Percentiles rank a stretch among this genome's conserved stretches.
phyloP scores from a whole-genome alignment of 2,329 filamentous ascomycete species.

The Gnomoniopsis smithogilvyi region DNA sequence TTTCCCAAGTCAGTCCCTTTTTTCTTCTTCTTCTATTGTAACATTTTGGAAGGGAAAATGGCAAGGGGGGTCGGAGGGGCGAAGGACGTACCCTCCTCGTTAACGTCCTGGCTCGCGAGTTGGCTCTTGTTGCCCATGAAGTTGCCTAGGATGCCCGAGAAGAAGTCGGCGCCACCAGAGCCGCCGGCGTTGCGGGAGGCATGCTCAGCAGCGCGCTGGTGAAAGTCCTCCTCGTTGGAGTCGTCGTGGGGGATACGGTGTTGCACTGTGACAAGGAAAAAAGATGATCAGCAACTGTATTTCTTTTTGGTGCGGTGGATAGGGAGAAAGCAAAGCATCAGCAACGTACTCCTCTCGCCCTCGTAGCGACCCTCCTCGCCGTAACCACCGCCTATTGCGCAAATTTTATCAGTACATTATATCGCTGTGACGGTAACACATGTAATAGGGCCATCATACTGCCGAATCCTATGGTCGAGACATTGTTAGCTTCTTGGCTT shows the following conservation, averaged over 20 bases:
- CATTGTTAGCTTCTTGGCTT: not conserved
- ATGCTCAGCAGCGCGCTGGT: slow-evolving; percentile 38
- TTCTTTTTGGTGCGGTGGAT: not conserved
- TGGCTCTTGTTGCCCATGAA: slow-evolving; percentile 48
- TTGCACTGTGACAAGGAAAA: not conserved
- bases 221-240: slow-evolving; percentile 40
- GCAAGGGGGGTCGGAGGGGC: no score
- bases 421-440: not conserved
- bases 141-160: slow-evolving; percentile 44
- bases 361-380: slow-evolving; percentile 3
- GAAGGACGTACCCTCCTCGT: slow-evolving; percentile 44
- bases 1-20: not conserved
- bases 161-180: slow-evolving; percentile 45
- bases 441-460: slow-evolving; percentile 3
- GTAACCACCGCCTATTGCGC: slow-evolving; percentile 10
- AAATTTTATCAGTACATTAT: not conserved
- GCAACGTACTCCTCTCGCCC: slow-evolving; percentile 21
- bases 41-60: not conserved
- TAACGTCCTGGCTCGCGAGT: slow-evolving; percentile 42
- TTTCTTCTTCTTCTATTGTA: not conserved
- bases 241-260: slow-evolving; percentile 32
- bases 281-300: not conserved
- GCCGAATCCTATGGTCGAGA: slow-evolving; percentile 11
- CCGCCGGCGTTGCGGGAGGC: slow-evolving; percentile 44
- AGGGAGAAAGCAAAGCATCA: not conserved